phyloP scores from a whole-genome alignment of 257 asterid species.

The Jacaranda mimosifolia region DNA sequence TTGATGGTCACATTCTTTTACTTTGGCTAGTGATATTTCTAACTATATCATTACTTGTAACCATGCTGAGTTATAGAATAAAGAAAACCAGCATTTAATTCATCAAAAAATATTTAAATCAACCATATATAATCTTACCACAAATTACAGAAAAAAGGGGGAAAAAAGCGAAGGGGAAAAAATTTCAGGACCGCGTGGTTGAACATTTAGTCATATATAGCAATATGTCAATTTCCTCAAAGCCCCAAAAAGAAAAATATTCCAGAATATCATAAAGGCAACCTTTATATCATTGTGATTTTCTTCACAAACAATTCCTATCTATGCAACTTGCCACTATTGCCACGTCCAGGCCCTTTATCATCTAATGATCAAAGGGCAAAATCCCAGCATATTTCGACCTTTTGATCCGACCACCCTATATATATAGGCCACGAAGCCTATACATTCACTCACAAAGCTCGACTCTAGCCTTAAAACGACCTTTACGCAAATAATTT shows the following conservation, averaged over 20 bases:
- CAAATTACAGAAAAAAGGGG: background rate
- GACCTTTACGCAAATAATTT: too few species aligned
- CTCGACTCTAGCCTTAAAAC: conserved; percentile 2
- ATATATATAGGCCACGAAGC: conserved; percentile 35
- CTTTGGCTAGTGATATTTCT: too few species aligned
- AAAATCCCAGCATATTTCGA: conserved; percentile 31
- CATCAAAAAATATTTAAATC: too few species aligned
- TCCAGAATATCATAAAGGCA: conserved; percentile 43
- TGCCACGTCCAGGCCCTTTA: background rate
- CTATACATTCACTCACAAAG: background rate
- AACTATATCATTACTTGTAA: too few species aligned
- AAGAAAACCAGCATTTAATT: too few species aligned
- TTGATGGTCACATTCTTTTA: too few species aligned
- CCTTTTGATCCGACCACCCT: background rate
- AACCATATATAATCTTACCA: too few species aligned
- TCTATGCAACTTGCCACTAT: conserved; percentile 18
- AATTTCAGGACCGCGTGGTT: background rate
- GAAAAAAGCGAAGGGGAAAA: background rate
- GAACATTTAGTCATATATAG: background rate
- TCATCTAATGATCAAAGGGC: conserved; percentile 14
- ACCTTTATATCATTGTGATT: conserved; percentile 18
- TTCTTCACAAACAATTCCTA: conserved; percentile 26
- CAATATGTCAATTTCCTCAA: background rate
- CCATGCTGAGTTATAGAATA: too few species aligned
- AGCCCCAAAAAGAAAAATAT: conserved; percentile 21